phyloP scores from a whole-genome alignment of 2,329 filamentous ascomycete species.

The Alternaria dauci region DNA sequence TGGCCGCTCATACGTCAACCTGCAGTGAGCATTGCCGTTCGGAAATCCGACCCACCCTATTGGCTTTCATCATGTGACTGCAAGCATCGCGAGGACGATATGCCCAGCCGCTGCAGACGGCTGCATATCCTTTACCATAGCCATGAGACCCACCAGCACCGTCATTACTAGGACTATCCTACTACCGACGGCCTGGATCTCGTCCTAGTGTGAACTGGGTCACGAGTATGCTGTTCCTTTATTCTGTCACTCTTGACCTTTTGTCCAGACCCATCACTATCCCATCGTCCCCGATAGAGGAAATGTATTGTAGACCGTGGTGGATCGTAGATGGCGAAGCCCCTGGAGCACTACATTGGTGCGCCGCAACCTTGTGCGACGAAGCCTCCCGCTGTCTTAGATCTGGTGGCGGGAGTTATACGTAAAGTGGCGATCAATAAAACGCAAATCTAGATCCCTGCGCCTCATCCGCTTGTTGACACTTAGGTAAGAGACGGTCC shows the following conservation, averaged over 20 bases:
- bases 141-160: not conserved
- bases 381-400: conserved; percentile 27
- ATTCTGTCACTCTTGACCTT: not conserved
- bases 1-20: conserved; percentile 37
- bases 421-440: conserved; percentile 9
- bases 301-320: not conserved
- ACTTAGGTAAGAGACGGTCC: conserved; percentile 14
- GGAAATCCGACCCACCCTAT: conserved; percentile 13
- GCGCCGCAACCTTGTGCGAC: conserved; percentile 16
- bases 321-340: not conserved
- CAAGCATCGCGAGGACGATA: conserved; percentile 3
- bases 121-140: not conserved
- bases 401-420: conserved; percentile 23
- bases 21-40: conserved; percentile 27
- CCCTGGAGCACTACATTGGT: not conserved
- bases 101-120: conserved; percentile 6
- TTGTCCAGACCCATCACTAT: not conserved
- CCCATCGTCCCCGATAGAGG: not conserved
- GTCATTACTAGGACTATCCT: not conserved
- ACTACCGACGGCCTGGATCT: not conserved
- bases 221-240: not conserved
- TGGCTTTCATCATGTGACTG: conserved; percentile 32
- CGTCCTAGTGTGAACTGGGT: not conserved
- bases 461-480: conserved; percentile 3
- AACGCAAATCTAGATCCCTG: conserved; percentile 2